Evolutionary conservation across 2,329 filamentous ascomycete genomes (phyloP).

Genomic region (Didymella pinodella): DNA sequence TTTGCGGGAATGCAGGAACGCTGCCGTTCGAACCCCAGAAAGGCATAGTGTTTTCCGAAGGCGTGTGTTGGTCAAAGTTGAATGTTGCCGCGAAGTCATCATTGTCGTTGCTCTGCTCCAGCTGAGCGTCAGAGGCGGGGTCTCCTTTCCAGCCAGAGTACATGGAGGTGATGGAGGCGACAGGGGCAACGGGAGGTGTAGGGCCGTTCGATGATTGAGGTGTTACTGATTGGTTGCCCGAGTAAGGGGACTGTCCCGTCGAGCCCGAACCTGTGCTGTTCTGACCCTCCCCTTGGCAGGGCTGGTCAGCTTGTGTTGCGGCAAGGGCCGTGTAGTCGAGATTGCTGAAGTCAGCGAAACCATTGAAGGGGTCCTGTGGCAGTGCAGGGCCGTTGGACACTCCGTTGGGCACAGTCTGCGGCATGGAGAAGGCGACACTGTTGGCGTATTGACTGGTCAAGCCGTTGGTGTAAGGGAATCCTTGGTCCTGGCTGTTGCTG

Average conservation of each 20-base stretch:
- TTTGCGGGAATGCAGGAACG: slow-evolving; percentile 35
- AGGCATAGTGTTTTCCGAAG: slow-evolving; percentile 42
- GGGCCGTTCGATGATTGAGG: slow-evolving; percentile 46
- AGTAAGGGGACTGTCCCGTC: slow-evolving; percentile 48
- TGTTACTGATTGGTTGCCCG: slow-evolving; percentile 42
- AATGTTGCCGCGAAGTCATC: slow-evolving; percentile 44
- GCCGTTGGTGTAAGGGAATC: slow-evolving; percentile 32
- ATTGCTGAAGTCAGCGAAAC: slow-evolving; percentile 38
- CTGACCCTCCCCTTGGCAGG: slow-evolving; percentile 37
- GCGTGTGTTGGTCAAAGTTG: slow-evolving; percentile 40
- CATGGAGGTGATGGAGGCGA: slow-evolving; percentile 47
- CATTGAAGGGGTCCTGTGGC: slow-evolving; percentile 34
- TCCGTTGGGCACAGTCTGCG: slow-evolving; percentile 34
- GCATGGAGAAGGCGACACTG: slow-evolving; percentile 38
- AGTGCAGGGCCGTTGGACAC: slow-evolving; percentile 33
- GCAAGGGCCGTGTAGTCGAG: slow-evolving; percentile 40
- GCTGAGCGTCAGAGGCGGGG: slow-evolving; percentile 28
- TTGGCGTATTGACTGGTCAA: slow-evolving; percentile 33
- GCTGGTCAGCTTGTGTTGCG: slow-evolving; percentile 33
- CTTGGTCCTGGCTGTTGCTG: slow-evolving; percentile 33
- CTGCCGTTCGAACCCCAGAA: slow-evolving; percentile 40
- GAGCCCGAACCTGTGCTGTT: slow-evolving; percentile 45
- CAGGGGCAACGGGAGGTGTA: slow-evolving; percentile 46
- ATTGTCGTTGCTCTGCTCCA: slow-evolving; percentile 36
- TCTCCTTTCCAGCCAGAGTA: slow-evolving; percentile 51